Percentiles rank a stretch among this genome's conserved stretches.
Evolutionary conservation across 2,329 filamentous ascomycete genomes (phyloP).

Genomic region (Rasamsonia emersonii): DNA sequence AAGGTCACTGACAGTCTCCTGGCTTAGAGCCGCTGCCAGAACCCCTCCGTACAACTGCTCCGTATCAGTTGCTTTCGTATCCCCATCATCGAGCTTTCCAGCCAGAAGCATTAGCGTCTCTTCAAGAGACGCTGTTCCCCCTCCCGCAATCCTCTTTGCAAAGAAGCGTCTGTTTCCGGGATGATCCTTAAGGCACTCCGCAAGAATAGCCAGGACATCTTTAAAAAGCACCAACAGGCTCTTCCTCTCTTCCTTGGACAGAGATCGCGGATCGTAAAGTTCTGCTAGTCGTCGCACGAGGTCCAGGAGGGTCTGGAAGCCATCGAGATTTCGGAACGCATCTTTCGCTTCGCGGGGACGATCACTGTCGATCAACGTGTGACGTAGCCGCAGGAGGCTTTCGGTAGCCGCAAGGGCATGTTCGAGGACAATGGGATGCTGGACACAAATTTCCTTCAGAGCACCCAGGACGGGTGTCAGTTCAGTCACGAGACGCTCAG

Average conservation of each 20-base stretch:
- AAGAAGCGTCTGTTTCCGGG: slow-evolving; percentile 86
- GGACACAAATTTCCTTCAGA: slow-evolving; percentile 24
- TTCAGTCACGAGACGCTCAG: slow-evolving; percentile 5
- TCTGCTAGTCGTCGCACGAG: slow-evolving; percentile 63
- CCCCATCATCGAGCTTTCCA: slow-evolving; percentile 41
- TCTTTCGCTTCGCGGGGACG: slow-evolving; percentile 55
- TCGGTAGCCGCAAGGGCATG: slow-evolving; percentile 41
- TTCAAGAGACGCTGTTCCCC: slow-evolving; percentile 71
- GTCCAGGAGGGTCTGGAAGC: slow-evolving; percentile 66
- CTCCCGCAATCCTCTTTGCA: slow-evolving; percentile 61
- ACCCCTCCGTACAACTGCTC: slow-evolving; percentile 80
- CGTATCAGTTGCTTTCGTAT: slow-evolving; percentile 40
- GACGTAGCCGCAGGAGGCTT: slow-evolving; percentile 57
- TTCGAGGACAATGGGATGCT: slow-evolving; percentile 21
- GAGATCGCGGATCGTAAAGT: slow-evolving; percentile 58
- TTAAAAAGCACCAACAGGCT: slow-evolving; percentile 60
- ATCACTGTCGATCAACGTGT: slow-evolving; percentile 49
- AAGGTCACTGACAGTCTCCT: slow-evolving; percentile 62
- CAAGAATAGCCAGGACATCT: slow-evolving; percentile 51
- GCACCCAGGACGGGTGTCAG: slow-evolving; percentile 21
- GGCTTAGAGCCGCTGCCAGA: slow-evolving; percentile 69
- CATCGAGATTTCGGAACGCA: slow-evolving; percentile 70
- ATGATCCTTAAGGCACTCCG: slow-evolving; percentile 67
- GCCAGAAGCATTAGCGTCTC: slow-evolving; percentile 59
- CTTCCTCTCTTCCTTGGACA: slow-evolving; percentile 56